These are phyloP conservation scores for Claviceps africana DNA, from an alignment of 2,329 filamentous ascomycete genomes.

Conservation along the genomic window DNA sequence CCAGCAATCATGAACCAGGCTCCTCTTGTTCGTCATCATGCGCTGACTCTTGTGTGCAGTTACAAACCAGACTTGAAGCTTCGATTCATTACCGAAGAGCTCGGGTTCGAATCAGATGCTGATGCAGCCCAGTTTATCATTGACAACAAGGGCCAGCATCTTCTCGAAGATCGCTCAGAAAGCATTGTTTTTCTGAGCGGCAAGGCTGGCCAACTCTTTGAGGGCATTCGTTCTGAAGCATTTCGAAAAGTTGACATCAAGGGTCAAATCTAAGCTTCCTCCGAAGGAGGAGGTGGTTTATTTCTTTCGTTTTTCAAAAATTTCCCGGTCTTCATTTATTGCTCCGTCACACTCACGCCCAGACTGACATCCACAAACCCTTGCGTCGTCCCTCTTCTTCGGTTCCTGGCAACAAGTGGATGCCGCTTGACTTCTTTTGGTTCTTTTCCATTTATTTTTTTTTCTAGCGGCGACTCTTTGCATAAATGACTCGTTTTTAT, in stretches of 20 bases:
- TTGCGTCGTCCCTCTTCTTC: neutral
- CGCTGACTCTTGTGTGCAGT: slow-evolving; percentile 31
- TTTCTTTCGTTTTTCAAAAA: neutral
- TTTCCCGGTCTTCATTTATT: neutral
- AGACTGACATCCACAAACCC: neutral
- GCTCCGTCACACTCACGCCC: neutral
- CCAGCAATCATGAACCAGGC: no score
- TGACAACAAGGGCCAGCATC: slow-evolving; percentile 58
- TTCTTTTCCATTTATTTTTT: no score
- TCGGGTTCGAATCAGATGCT: slow-evolving; percentile 85
- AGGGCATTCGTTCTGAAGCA: slow-evolving; percentile 55
- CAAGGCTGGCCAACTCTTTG: slow-evolving; percentile 62
- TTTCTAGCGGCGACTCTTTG: neutral
- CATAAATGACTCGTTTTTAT: neutral
- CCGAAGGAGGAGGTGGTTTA: no score
- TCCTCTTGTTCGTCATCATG: neutral
- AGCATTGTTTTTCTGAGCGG: slow-evolving; percentile 59
- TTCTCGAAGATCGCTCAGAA: slow-evolving; percentile 65
- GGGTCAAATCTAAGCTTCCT: slow-evolving; percentile 63
- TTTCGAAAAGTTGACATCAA: slow-evolving; percentile 92
- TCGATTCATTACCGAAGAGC: slow-evolving; percentile 86
- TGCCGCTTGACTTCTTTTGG: neutral
- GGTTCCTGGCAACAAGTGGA: neutral
- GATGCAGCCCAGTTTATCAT: slow-evolving; percentile 85
- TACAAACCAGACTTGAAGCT: slow-evolving; percentile 86